These are phyloP conservation scores for Lactifluus subvellereus DNA, from an alignment of 768 basidiomycete genomes.

Conservation along the genomic window DNA sequence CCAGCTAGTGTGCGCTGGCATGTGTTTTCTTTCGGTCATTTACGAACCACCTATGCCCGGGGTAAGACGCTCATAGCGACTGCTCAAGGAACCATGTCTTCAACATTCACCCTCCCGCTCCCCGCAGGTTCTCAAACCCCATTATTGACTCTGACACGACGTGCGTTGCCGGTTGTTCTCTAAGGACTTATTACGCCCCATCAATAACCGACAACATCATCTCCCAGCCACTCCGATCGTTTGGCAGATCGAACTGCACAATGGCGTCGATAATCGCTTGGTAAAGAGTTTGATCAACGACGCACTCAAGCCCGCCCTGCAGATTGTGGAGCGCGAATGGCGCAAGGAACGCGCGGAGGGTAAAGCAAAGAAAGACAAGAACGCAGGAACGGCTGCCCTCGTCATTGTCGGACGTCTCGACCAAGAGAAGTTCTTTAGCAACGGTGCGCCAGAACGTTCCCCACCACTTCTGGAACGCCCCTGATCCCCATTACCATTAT, in stretches of 20 bases:
- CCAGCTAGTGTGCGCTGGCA: not conserved
- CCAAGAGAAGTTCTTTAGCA: conserved; percentile 89
- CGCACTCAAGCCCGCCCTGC: conserved; percentile 63
- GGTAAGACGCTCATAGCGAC: too few species aligned
- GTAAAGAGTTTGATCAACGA: conserved; percentile 51
- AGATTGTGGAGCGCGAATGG: conserved; percentile 72
- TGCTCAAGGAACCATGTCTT: not conserved
- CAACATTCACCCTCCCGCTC: conserved; percentile 37
- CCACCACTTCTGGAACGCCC: not conserved
- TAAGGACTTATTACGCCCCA: not conserved
- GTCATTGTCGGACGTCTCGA: conserved; percentile 68
- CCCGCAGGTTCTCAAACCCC: conserved; percentile 11
- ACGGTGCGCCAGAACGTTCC: conserved; percentile 42
- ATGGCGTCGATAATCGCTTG: conserved; percentile 69
- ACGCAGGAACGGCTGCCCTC: conserved; percentile 59
- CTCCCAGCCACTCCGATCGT: conserved; percentile 47
- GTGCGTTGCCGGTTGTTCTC: conserved; percentile 35
- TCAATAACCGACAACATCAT: not conserved
- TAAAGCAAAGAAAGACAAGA: conserved; percentile 34
- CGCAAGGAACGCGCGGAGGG: conserved; percentile 40
- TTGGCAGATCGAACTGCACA: conserved; percentile 80
- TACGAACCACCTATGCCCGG: too few species aligned
- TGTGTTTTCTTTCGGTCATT: not conserved
- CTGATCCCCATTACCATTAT: not conserved
- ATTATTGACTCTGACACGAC: conserved; percentile 56